Base-by-base conservation (phyloP, 192 early-diverging fungal genomes). In the Coemansia sp. region DNA sequence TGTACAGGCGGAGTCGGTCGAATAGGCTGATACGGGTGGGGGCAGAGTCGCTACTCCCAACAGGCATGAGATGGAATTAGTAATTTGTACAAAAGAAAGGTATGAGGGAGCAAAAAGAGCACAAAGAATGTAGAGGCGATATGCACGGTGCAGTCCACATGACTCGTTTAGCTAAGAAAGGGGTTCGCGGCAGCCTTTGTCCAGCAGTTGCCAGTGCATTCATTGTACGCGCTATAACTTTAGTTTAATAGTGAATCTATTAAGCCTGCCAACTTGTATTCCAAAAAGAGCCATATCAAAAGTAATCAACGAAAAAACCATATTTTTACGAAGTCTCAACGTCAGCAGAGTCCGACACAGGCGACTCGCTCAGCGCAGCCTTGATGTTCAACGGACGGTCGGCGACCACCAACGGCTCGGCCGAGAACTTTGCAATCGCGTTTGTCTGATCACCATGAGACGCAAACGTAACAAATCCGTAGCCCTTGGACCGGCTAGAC, bases 381-480 rank as follows among this genome's bases (percentile, higher is more conserved):
- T 69, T 75, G 66, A 81, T 81, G 51, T 50, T 57, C 59, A 81
- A 60, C 49, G 58, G 63, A 27, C 78, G 78, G 52, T 68, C 73
- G 57, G 8, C 52, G 19, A 74, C 64, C 0, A 48, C 54, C 17
- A 69, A 52, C 5, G 69, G 65, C 55, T 62, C 56, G 12, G 27
- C 63, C 22, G 45, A 47, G 59, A 64, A 76, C 61, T 65, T 66
- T 45, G 64, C 60, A 11, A 82, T 57, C 15, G 70, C 79, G 64
- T 64, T 59, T 38, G 59, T 29, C 81, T 96, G 94, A 64, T 95
- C 92, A 11, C 69, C 88, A 59, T 92, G 85, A 67, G 83, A 77
- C 21, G 76, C 84, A 56, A 94, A 84, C 67, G 93, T 92, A 22
- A 96, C 91, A 79, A 99, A 99, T 19, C 95, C 97, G 80, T 91